Conservation (phyloP, 805 yeast species). For the Myxozyma neotropica region DNA sequence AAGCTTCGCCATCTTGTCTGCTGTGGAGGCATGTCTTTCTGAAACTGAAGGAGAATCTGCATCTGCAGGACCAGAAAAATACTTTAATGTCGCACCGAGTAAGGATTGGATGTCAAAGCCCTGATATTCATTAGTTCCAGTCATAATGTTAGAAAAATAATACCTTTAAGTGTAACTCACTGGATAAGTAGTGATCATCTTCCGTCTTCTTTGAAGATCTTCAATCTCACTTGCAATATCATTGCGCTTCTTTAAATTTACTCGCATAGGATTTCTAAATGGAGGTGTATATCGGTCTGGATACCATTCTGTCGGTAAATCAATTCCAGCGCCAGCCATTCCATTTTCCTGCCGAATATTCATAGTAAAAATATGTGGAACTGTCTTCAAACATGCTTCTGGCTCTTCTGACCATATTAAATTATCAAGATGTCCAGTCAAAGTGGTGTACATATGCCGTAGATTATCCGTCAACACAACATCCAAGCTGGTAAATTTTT, state of each 20-base stretch:
- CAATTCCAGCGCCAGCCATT: slow-evolving; percentile 33
- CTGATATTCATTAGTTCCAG: neutral
- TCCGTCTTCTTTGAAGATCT: neutral
- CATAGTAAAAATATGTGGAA: slow-evolving; percentile 29
- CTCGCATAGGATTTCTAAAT: slow-evolving; percentile 22
- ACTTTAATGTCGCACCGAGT: neutral
- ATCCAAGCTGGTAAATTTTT: slow-evolving; percentile 20
- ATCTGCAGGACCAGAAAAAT: neutral
- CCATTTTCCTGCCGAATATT: slow-evolving; percentile 24
- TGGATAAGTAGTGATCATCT: neutral
- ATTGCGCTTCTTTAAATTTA: neutral
- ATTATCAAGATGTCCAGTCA: slow-evolving; percentile 30
- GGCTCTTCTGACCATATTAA: slow-evolving; percentile 32
- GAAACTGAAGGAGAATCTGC: neutral
- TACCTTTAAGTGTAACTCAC: neutral
- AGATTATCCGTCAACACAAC: slow-evolving; percentile 27
- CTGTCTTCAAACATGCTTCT: slow-evolving; percentile 23
- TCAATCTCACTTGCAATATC: neutral
- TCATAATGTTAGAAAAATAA: neutral
- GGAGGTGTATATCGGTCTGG: slow-evolving; percentile 36
- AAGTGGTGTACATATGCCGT: neutral
- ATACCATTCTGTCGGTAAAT: slow-evolving; percentile 36
- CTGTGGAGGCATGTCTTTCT: neutral
- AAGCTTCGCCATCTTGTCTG: neutral
- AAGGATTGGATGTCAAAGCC: neutral